These are phyloP conservation scores for Spergularia azorica DNA, from an alignment of 179 eudicot species.

Conservation along the genomic window DNA sequence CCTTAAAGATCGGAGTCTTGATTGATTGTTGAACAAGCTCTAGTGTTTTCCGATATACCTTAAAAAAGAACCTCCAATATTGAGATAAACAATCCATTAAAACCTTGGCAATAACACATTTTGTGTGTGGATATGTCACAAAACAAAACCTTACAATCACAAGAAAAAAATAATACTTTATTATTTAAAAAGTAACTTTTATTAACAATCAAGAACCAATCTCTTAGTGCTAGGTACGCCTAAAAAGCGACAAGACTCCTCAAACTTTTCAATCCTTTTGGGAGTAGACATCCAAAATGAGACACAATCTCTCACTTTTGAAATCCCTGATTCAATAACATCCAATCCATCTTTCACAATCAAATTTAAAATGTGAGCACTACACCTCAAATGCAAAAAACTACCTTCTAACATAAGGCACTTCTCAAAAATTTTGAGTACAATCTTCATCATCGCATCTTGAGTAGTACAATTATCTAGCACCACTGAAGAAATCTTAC, in stretches of 20 bases:
- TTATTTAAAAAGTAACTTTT: no score
- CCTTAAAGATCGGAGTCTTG: no score
- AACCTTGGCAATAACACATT: not conserved
- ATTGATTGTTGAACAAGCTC: no score
- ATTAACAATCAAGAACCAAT: not conserved
- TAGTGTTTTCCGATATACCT: no score
- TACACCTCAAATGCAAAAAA: not conserved
- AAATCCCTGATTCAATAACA: not conserved
- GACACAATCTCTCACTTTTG: not conserved
- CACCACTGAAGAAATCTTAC: not conserved
- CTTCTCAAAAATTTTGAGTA: not conserved
- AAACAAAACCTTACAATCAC: not conserved
- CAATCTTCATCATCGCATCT: constrained; percentile 9
- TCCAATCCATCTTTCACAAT: not conserved
- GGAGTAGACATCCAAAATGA: constrained; percentile 17
- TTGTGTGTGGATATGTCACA: constrained; percentile 8
- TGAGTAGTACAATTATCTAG: constrained; percentile 6
- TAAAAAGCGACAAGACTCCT: not conserved
- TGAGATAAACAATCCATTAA: not conserved
- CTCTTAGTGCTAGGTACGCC: not conserved
- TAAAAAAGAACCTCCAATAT: no score
- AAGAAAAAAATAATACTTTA: not conserved
- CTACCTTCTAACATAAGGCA: not conserved
- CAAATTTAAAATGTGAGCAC: not conserved
- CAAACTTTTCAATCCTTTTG: not conserved